Conservation (phyloP, 2,329 filamentous ascomycete genomes). For the Helminthosporium solani region DNA sequence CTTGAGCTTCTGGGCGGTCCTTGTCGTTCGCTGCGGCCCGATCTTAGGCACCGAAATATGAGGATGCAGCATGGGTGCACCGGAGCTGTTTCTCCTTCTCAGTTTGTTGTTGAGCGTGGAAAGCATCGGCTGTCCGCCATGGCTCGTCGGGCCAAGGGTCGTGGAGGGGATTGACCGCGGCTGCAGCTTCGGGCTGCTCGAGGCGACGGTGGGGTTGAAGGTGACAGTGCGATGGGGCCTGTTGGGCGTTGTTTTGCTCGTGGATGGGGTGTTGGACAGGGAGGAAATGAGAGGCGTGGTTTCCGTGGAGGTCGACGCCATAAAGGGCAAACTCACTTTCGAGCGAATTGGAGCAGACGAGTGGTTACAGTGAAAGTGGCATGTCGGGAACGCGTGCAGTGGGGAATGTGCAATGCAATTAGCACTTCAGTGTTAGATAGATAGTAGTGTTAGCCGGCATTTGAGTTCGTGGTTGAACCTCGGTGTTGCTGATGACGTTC, state of each 20-base stretch:
- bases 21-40: slow-evolving; percentile 90
- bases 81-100: slow-evolving; percentile 80
- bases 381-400: too few species aligned
- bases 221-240: slow-evolving; percentile 66
- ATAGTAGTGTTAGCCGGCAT: too few species aligned
- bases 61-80: slow-evolving; percentile 55
- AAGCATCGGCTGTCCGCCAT: slow-evolving; percentile 52
- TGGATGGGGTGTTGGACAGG: slow-evolving; percentile 25
- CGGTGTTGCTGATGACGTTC: too few species aligned
- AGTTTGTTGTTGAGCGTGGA: slow-evolving; percentile 85
- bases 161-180: slow-evolving; percentile 34
- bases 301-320: slow-evolving; percentile 34
- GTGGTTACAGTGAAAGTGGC: too few species aligned
- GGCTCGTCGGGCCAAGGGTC: slow-evolving; percentile 33
- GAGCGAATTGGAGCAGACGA: too few species aligned
- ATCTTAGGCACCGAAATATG: slow-evolving; percentile 65
- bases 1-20: slow-evolving; percentile 95
- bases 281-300: slow-evolving; percentile 42
- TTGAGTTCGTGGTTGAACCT: too few species aligned
- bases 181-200: slow-evolving; percentile 43
- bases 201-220: slow-evolving; percentile 66
- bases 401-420: too few species aligned
- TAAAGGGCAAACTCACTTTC: too few species aligned
- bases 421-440: too few species aligned
- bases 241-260: slow-evolving; percentile 22